Evolutionary conservation across 192 early-diverging fungal species (phyloP).

Genomic region (Bifiguratus adelaidae): DNA sequence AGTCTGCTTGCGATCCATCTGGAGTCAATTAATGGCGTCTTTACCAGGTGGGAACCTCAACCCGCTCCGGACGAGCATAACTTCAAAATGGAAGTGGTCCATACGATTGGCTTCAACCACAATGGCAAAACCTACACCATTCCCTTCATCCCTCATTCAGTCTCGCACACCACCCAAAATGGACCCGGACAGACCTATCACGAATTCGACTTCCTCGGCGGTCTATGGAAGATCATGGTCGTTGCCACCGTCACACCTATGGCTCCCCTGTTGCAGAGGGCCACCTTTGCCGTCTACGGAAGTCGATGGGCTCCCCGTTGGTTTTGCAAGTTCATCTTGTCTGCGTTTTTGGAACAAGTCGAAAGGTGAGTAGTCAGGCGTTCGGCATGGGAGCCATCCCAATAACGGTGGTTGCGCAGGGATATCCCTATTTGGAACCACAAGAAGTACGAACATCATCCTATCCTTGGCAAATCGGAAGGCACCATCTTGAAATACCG

Average conservation of each 20-base stretch:
- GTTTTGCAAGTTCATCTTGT: not conserved
- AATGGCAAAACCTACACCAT: no score
- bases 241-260: not conserved
- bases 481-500: not conserved
- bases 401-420: not conserved
- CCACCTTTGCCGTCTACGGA: not conserved
- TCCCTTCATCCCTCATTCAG: not conserved
- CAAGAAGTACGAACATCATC: not conserved
- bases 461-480: not conserved
- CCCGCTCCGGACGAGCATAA: not conserved
- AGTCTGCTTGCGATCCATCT: no score
- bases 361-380: not conserved
- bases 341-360: not conserved
- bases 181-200: not conserved
- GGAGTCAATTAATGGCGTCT: not conserved
- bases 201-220: not conserved
- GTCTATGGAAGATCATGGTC: not conserved
- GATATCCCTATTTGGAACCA: not conserved
- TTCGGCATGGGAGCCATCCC: not conserved
- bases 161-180: not conserved
- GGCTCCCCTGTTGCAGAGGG: not conserved
- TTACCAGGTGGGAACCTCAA: not conserved
- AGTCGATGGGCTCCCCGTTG: not conserved
- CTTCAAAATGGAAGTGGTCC: no score
- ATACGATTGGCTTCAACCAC: no score